Evolutionary conservation across 768 basidiomycete genomes (phyloP), one percentile per base, ranked within the genome.

Genomic region (Cubamyces sp.): DNA sequence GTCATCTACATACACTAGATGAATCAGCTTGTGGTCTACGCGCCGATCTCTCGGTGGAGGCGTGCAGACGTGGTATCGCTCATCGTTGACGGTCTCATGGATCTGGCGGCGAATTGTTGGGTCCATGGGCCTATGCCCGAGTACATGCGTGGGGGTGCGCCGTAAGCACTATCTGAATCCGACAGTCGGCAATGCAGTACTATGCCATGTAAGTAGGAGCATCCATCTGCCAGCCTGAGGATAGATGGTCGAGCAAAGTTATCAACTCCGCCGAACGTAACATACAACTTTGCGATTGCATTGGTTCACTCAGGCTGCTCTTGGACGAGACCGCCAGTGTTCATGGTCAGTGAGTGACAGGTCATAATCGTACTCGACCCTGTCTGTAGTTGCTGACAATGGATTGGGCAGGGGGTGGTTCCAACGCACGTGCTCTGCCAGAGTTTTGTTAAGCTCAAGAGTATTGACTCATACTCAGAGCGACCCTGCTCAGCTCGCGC

Each of bases 191-290:
- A 8, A 3, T 87, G 6, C 80, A 88, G 68, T 94, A 92, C 70
- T 68, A 77, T 43, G 75, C 85, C 1, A 74, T 95, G 65, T 78
- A 84, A 55, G 67, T 77, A 51, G 92, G 91, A 73, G 81, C 84
- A 9, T 85, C 89, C 0, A 85, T 84, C 2, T 96, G 95, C 76
- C 84, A 93, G 70, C n/a, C n/a, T n/a, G n/a, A n/a, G n/a, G n/a
- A n/a, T n/a, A 78, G 30, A 77, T 96, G 37, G 82, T 89, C 67
- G 80, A 89, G 55, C 77, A 81, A 25, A 96, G 95, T 77, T 90
- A 92, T 71, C 70, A 79, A 47, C 84, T 74, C 63, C 81, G 62
- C 85, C 82, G 8, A 82, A 82, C 43, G 79, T 87, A n/a, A 78
- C 85, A 25, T 91, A 91, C 66, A 80, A 88, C 12, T 86, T 90